Evolutionary conservation across 2,329 filamentous ascomycete genomes (phyloP).

Genomic region (Tolypocladium amazonense): DNA sequence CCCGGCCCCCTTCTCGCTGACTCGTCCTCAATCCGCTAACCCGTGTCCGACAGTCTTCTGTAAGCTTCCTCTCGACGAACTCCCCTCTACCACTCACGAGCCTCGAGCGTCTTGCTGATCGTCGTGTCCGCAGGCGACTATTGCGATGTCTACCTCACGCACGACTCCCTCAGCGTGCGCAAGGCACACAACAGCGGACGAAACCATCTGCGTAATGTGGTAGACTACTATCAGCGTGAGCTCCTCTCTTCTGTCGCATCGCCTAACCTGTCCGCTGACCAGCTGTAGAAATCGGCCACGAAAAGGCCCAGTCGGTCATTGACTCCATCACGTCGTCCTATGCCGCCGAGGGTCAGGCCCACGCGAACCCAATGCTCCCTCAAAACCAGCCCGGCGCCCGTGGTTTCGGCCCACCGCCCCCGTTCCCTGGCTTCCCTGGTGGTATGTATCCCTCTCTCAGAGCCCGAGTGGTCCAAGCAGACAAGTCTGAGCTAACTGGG

Average conservation of each 20-base stretch:
- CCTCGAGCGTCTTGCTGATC: slow-evolving; percentile 7
- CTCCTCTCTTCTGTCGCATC: slow-evolving; percentile 3
- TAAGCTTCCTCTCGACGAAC: slow-evolving; percentile 8
- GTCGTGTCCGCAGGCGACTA: slow-evolving; percentile 59
- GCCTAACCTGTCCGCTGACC: background rate
- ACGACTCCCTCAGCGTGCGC: slow-evolving; percentile 99
- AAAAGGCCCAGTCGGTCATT: slow-evolving; percentile 97
- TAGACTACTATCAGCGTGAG: slow-evolving; percentile 94
- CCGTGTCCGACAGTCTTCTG: slow-evolving; percentile 6
- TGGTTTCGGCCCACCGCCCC: slow-evolving; percentile 37
- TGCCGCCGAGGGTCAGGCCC: slow-evolving; percentile 81
- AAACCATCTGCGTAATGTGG: slow-evolving; percentile 94
- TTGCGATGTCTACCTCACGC: slow-evolving; percentile 99
- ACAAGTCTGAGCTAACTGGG: background rate
- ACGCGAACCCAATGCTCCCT: slow-evolving; percentile 73
- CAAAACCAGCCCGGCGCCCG: slow-evolving; percentile 51
- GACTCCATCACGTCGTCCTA: slow-evolving; percentile 96
- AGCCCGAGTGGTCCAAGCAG: background rate
- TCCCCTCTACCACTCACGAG: background rate
- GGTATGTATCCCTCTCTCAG: slow-evolving; percentile 24
- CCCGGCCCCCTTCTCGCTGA: slow-evolving; percentile 16
- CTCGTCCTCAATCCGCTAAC: slow-evolving; percentile 1
- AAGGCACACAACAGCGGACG: slow-evolving; percentile 96
- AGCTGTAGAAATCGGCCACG: slow-evolving; percentile 78
- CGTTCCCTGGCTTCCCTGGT: slow-evolving; percentile 47